Evolutionary conservation across 1,284 basidiomycete genomes (phyloP), one percentile per base, ranked within the genome.

Genomic region (Apiotrichum siamense): DNA sequence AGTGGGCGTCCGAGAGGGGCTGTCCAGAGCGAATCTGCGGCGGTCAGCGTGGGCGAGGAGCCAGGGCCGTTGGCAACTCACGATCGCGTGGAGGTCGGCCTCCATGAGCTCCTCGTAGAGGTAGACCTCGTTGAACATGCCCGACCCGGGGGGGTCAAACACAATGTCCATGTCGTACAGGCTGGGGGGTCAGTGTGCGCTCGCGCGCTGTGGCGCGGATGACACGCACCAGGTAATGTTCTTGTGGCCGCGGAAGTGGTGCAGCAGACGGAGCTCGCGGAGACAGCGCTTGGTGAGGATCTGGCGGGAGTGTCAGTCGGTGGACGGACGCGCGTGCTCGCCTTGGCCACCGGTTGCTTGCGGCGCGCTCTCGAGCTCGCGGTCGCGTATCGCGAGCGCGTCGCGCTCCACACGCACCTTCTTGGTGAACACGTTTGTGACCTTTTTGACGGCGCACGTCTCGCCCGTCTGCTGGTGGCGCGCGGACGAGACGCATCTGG

Each of bases 61-160:
- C n/a, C n/a, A n/a, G n/a, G n/a, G n/a, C n/a, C n/a, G n/a, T n/a
- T n/a, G n/a, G n/a, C n/a, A n/a, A 66, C 82, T 73, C 64, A 92
- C 92, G 72, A 99, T 98, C 20, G 94, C 96, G 68, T 99, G 96
- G 18, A 99, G 80, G 80, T 99, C 96, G 46, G 96, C 96, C 74
- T 99, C 96, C 96, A 98, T 99, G 58, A 97, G 83, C 73, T 97
- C 92, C 77, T 96, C 90, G 70, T 93, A 94, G 62, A 94, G 85
- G 73, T 93, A 96, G 17, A 96, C 91, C 75, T 96, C 92, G 70
- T 92, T 88, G 70, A 97, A 97, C 72, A 88, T 87, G 59, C 87
- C 86, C 54, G 81, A 85, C 52, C 70, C 70, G n/a, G 70, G 69
- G 17, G 87, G 81, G 62, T 87, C 86, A 70, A 90, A 88, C 44